These are phyloP conservation scores for Posidonia australis DNA, from an alignment of 106 monocot species.

Conservation along the genomic window DNA sequence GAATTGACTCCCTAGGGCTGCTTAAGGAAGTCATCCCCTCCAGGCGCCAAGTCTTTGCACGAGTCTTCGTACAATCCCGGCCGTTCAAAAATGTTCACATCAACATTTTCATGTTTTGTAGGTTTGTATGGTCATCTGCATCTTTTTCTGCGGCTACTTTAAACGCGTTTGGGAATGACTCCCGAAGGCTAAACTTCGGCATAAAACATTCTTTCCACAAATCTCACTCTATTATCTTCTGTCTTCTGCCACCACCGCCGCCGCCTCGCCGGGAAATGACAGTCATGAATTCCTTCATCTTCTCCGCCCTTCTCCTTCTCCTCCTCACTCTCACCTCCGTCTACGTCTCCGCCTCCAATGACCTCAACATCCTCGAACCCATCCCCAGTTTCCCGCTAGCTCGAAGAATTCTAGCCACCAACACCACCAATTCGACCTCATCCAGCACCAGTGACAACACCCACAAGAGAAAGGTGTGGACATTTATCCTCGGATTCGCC, in stretches of 20 bases:
- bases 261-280: not conserved
- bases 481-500: conserved; percentile 24
- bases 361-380: not conserved
- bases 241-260: not conserved
- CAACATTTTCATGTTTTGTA: too few species aligned
- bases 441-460: not conserved
- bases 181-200: too few species aligned
- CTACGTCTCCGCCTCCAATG: not conserved
- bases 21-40: too few species aligned
- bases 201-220: too few species aligned
- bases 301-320: not conserved
- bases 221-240: not conserved
- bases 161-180: too few species aligned
- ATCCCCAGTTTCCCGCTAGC: not conserved
- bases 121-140: too few species aligned
- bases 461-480: not conserved
- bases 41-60: too few species aligned
- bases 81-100: too few species aligned
- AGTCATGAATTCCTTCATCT: not conserved
- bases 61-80: too few species aligned
- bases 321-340: not conserved
- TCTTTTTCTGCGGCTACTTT: too few species aligned
- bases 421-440: not conserved
- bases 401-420: not conserved
- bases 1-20: too few species aligned